Base-by-base conservation (phyloP, 2,329 filamentous ascomycete species). In the Sarocladium brachiariae region DNA sequence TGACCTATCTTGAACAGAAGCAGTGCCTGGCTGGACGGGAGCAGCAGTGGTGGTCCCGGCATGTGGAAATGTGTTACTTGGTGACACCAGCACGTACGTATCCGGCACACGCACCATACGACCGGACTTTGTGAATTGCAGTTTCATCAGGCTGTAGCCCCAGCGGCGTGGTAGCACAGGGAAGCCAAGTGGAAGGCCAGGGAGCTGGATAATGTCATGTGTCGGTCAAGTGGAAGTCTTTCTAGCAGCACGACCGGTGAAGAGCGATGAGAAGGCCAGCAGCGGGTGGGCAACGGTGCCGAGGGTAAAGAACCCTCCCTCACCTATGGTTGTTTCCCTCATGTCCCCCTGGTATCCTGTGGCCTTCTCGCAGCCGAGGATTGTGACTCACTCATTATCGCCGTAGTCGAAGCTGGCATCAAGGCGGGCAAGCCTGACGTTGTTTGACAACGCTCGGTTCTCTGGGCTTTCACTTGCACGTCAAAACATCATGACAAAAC, bases 251-350 rank as follows among this genome's bases (percentile, higher is more conserved):
- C 60, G 61, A 52, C 71, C 69, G 46, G 66, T 60, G 47, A 62
- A 55, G 25, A 77, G 55, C 2, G 71, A 76, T 54, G 67, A 70
- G 60, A 65, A 59, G 27, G 70, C 69, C n/a, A 79, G 65, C 47
- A 74, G 60, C 9, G 74, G 19, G 54, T 64, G 76, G 34, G 74
- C 71, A 14, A 72, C 53, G 13, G 72, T 74, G 55, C 76, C 77
- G 51, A 78, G 77, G 54, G 65, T 70, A 58, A 66, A 80, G 68
- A 78, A 81, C 5, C 77, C 78, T 77, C 77, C n/a, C n/a, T n/a
- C n/a, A n/a, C n/a, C n/a, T n/a, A n/a, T n/a, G n/a, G n/a, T n/a
- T n/a, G n/a, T n/a, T n/a, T n/a, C n/a, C n/a, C n/a, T n/a, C n/a
- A n/a, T n/a, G n/a, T n/a, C n/a, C n/a, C n/a, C n/a, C n/a, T n/a